phyloP scores from a whole-genome alignment of 208 protist species.

The Tetramitus jugosus region DNA sequence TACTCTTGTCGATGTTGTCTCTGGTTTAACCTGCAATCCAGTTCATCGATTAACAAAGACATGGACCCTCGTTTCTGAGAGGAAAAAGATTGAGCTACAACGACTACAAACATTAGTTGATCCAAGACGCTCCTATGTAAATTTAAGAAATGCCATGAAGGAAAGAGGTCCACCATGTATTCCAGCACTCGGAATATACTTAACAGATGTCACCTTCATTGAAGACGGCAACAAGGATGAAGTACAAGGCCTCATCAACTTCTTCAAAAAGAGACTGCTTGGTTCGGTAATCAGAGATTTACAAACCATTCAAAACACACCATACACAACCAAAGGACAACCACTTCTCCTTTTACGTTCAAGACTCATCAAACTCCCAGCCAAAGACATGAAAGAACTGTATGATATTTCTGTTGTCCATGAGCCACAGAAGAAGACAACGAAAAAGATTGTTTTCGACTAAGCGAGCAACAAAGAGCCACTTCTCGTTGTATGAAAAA shows the following conservation, averaged over 20 bases:
- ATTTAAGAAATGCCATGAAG: neutral
- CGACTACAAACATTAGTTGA: slow-evolving; percentile 21
- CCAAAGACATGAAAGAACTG: no score
- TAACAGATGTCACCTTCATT: slow-evolving; percentile 35
- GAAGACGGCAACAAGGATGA: slow-evolving; percentile 28
- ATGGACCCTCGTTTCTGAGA: slow-evolving; percentile 29
- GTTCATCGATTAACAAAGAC: slow-evolving; percentile 36
- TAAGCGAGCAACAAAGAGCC: no score
- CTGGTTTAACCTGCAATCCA: slow-evolving; percentile 22
- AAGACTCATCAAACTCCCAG: no score
- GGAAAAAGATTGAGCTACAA: slow-evolving; percentile 21
- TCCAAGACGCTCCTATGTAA: slow-evolving; percentile 1
- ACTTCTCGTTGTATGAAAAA: no score
- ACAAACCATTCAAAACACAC: slow-evolving; percentile 34
- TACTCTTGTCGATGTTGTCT: slow-evolving; percentile 26
- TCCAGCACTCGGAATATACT: slow-evolving; percentile 35
- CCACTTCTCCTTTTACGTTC: no score
- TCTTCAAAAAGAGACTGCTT: slow-evolving; percentile 30
- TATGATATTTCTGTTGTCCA: no score
- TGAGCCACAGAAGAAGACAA: no score
- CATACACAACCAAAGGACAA: slow-evolving; percentile 32
- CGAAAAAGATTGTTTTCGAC: no score
- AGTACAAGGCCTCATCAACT: slow-evolving; percentile 34
- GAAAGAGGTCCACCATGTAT: slow-evolving; percentile 15
- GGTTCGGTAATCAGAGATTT: slow-evolving; percentile 39